A percentile compares a stretch with the other conserved stretches of the same genome.
phyloP scores from a whole-genome alignment of 345 rosid species.

The Gossypioides kirkii region DNA sequence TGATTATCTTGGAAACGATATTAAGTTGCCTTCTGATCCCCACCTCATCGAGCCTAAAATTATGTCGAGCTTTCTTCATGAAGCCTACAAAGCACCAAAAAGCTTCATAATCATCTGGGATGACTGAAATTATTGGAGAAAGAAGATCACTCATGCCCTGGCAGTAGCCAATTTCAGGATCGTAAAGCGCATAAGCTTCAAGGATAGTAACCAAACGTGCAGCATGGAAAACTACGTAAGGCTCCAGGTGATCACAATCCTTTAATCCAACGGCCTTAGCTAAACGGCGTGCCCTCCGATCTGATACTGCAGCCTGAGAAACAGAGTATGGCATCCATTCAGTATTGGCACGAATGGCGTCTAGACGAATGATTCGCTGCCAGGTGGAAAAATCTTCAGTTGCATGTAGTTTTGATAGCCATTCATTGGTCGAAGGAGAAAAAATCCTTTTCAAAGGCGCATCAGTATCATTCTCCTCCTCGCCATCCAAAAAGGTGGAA shows the following conservation, averaged over 20 bases:
- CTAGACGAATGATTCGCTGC: constrained; percentile 93
- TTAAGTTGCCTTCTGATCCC: constrained; percentile 86
- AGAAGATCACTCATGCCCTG: constrained; percentile 99
- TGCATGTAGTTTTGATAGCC: constrained; percentile 20
- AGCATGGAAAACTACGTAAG: constrained; percentile 74
- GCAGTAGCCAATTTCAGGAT: constrained; percentile 93
- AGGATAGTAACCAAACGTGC: constrained; percentile 86
- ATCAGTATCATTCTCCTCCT: constrained; percentile 36
- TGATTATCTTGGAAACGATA: constrained; percentile 82
- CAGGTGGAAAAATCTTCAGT: constrained; percentile 73
- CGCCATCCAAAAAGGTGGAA: constrained; percentile 36
- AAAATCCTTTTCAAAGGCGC: constrained; percentile 21
- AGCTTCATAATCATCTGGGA: constrained; percentile 81
- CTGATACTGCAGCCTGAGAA: constrained; percentile 60
- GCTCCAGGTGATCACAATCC: constrained; percentile 76
- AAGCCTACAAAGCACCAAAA: constrained; percentile 95
- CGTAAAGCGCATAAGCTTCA: constrained; percentile 87
- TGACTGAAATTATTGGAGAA: constrained; percentile 74
- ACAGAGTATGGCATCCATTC: constrained; percentile 66
- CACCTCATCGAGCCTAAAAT: constrained; percentile 86
- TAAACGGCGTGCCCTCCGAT: constrained; percentile 46
- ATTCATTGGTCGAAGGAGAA: constrained; percentile 35
- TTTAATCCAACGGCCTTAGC: constrained; percentile 76
- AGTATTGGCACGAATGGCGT: constrained; percentile 83
- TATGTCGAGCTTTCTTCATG: constrained; percentile 93